Conservation (phyloP, 495 filamentous ascomycete genomes). For the Penicillium atrosanguineum region DNA sequence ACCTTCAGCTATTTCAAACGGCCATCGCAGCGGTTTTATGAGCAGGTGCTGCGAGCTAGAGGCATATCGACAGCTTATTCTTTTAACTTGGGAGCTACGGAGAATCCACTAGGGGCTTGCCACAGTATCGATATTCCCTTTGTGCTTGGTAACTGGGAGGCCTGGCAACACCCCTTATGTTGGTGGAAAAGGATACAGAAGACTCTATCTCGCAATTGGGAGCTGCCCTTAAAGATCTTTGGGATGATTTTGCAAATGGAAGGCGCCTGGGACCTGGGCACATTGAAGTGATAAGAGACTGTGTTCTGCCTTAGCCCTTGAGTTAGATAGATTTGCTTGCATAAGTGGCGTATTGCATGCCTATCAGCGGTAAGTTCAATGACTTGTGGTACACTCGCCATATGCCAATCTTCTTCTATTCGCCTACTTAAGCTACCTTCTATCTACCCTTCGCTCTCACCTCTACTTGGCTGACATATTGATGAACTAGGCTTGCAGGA, state of each 20-base stretch:
- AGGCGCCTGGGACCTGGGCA: no score
- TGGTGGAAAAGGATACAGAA: not conserved
- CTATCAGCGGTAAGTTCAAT: no score
- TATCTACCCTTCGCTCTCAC: not conserved
- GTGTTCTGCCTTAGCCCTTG: no score
- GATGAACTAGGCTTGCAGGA: conserved; percentile 11
- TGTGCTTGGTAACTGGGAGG: conserved; percentile 1
- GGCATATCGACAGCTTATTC: conserved; percentile 4
- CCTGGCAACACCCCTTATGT: conserved; percentile 7
- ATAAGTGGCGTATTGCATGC: no score
- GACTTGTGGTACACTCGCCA: no score
- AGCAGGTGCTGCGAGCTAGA: conserved; percentile 1
- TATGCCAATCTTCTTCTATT: conserved; percentile 8
- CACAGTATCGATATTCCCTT: conserved; percentile 12
- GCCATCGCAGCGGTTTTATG: conserved; percentile 5
- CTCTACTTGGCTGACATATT: not conserved
- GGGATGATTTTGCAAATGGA: conserved; percentile 5
- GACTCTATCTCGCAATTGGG: not conserved
- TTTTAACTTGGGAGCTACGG: not conserved
- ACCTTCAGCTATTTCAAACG: conserved; percentile 14
- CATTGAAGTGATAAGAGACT: no score
- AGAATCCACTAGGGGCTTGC: not conserved
- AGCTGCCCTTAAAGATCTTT: conserved; percentile 1
- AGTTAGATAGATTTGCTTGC: no score
- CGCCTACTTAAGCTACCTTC: not conserved